These are phyloP conservation scores for Ustilago hordei DNA, from an alignment of 1,284 basidiomycete species.

Conservation along the genomic window DNA sequence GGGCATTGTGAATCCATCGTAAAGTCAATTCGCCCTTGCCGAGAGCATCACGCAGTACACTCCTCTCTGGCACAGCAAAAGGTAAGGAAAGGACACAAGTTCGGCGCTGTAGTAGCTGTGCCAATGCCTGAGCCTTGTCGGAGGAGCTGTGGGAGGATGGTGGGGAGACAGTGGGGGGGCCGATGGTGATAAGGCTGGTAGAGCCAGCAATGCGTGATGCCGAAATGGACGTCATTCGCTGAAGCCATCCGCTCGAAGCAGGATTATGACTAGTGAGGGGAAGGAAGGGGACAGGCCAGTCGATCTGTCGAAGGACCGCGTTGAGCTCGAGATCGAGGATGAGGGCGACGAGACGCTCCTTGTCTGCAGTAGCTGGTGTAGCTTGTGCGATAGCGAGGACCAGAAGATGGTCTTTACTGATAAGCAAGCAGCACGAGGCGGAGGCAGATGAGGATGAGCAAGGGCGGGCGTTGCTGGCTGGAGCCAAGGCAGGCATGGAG, in stretches of 20 bases:
- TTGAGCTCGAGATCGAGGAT: constrained; percentile 46
- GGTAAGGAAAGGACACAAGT: constrained; percentile 37
- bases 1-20: constrained; percentile 25
- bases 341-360: constrained; percentile 41
- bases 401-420: constrained; percentile 46
- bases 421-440: constrained; percentile 31
- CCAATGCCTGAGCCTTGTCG: constrained; percentile 26
- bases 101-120: constrained; percentile 40
- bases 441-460: constrained; percentile 33
- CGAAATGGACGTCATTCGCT: constrained; percentile 37
- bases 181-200: constrained; percentile 31
- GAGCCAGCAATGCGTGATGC: constrained; percentile 48
- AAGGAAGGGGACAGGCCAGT: constrained; percentile 41
- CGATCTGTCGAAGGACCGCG: constrained; percentile 39
- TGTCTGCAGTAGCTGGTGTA: constrained; percentile 24
- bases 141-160: constrained; percentile 18
- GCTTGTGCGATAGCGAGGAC: constrained; percentile 30
- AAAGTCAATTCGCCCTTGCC: constrained; percentile 49
- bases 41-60: constrained; percentile 45
- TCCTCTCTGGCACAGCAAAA: constrained; percentile 37
- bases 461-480: constrained; percentile 21
- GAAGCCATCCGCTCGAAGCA: constrained; percentile 16
- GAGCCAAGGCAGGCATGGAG: constrained; percentile 20
- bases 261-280: constrained; percentile 15
- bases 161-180: constrained; percentile 24